These are phyloP conservation scores for Nemania sp. DNA, from an alignment of 2,329 filamentous ascomycete genomes.

Conservation along the genomic window DNA sequence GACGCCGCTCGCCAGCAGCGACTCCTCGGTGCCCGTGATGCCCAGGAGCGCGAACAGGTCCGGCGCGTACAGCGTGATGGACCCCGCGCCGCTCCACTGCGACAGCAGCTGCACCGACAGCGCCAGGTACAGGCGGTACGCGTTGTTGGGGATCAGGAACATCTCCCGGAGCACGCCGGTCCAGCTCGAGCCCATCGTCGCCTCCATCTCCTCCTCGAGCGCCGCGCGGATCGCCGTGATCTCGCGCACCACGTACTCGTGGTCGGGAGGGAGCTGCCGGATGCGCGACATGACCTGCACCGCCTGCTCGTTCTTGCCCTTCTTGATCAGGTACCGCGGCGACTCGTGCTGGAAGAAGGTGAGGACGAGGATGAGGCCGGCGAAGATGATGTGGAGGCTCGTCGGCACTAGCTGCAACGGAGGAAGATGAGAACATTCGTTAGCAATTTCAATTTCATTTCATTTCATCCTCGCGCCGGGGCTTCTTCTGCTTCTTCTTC, in stretches of 20 bases:
- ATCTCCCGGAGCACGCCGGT: conserved; percentile 70
- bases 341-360: conserved; percentile 73
- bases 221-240: conserved; percentile 67
- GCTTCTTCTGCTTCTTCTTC: too few species aligned
- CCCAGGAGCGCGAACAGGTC: conserved; percentile 75
- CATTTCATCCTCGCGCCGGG: too few species aligned
- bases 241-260: conserved; percentile 66
- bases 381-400: conserved; percentile 77
- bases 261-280: conserved; percentile 61
- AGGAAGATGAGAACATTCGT: neutral
- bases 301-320: conserved; percentile 63
- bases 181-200: conserved; percentile 67
- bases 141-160: conserved; percentile 68
- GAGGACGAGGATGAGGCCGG: conserved; percentile 70
- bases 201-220: conserved; percentile 73
- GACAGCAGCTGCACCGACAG: conserved; percentile 71
- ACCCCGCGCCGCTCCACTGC: conserved; percentile 75
- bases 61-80: conserved; percentile 76
- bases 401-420: conserved; percentile 66
- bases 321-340: conserved; percentile 71
- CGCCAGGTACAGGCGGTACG: conserved; percentile 73
- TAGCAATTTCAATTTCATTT: too few species aligned
- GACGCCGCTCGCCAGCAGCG: conserved; percentile 73
- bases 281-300: conserved; percentile 59
- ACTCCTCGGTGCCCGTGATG: conserved; percentile 68